Evolutionary conservation across 2,329 filamentous ascomycete genomes (phyloP), one percentile per base, ranked within the genome.

Genomic region (Curvularia spicifera): DNA sequence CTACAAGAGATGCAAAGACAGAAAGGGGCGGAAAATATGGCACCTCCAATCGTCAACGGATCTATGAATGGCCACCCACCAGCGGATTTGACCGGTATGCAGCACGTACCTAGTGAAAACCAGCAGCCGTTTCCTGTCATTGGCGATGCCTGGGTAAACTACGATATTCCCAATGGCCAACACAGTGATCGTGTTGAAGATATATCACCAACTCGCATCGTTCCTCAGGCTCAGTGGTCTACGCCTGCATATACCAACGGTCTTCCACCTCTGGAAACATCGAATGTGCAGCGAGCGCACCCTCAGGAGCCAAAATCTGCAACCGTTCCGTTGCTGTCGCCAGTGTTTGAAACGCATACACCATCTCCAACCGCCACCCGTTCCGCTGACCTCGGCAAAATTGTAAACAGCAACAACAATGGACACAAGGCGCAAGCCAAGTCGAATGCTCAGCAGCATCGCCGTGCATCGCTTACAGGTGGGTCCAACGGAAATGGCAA

Each of bases 321-420:
- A 20, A 71, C 69, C 83, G 64, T 76, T 9, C 80, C 81, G 4
- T 61, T 83, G 22, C 80, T 93, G 2, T 93, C 90, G 0, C 90
- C 90, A 0, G 90, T 93, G 0, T 89, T 89, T 53, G 90, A 93
- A 77, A 84, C 85, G 5, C 83, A 84, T n/a, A 89, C 88, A 0
- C 88, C 89, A 2, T 91, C 90, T 1, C 89, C 90, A 1, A 89
- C 83, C 3, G 80, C 83, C 12, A 78, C 79, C 54, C 82, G 88
- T 53, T 71, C 74, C 18, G 51, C 64, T 5, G 72, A 76, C 8
- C 47, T 61, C 5, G 59, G 48, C 33, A 77, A 75, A 59, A 45
- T 64, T n/a, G 51, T 59, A 5, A 76, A 76, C 51, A 71, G 70
- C 44, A 57, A 31, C 18, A 75, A 70, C 40, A 57, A 29, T 46